A percentile compares a stretch with the other conserved stretches of the same genome.
Conservation (phyloP, 2,329 filamentous ascomycete species). For the Cytospora schulzeri region DNA sequence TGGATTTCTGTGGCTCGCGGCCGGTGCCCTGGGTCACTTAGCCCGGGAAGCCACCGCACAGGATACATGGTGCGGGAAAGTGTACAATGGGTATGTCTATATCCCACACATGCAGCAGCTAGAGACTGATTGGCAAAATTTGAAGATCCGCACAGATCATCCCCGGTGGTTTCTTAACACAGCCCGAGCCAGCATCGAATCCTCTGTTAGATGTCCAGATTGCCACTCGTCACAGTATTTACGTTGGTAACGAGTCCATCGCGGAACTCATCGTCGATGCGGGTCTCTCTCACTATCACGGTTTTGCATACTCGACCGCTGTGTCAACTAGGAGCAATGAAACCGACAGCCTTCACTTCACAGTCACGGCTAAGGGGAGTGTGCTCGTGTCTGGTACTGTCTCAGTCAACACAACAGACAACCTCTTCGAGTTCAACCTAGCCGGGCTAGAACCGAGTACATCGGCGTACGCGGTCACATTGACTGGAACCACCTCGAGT, state of each 20-base stretch:
- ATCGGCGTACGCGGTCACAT: conserved; percentile 43
- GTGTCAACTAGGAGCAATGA: conserved; percentile 29
- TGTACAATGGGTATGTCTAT: conserved; percentile 43
- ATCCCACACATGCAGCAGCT: conserved; percentile 36
- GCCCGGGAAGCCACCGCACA: conserved; percentile 8
- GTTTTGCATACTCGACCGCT: conserved; percentile 39
- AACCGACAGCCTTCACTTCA: conserved; percentile 42
- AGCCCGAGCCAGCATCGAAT: conserved; percentile 7
- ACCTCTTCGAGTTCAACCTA: conserved; percentile 43
- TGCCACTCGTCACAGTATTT: conserved; percentile 49
- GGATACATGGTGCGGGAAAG: conserved; percentile 48
- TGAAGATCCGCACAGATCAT: conserved; percentile 24
- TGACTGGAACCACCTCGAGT: conserved; percentile 39
- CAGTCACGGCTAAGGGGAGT: conserved; percentile 34
- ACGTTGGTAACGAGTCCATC: conserved; percentile 43
- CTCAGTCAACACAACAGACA: conserved; percentile 39
- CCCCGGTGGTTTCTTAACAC: conserved; percentile 17
- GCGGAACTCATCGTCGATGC: conserved; percentile 50
- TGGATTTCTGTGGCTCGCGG: conserved; percentile 10
- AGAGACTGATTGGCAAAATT: neutral
- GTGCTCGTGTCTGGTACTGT: conserved; percentile 41
- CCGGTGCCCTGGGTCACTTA: conserved; percentile 1
- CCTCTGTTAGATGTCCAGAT: conserved; percentile 48
- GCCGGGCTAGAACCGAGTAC: conserved; percentile 39
- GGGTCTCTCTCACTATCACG: conserved; percentile 44